These are phyloP conservation scores for Rutstroemia sp. DNA, from an alignment of 2,329 filamentous ascomycete genomes.

Conservation along the genomic window DNA sequence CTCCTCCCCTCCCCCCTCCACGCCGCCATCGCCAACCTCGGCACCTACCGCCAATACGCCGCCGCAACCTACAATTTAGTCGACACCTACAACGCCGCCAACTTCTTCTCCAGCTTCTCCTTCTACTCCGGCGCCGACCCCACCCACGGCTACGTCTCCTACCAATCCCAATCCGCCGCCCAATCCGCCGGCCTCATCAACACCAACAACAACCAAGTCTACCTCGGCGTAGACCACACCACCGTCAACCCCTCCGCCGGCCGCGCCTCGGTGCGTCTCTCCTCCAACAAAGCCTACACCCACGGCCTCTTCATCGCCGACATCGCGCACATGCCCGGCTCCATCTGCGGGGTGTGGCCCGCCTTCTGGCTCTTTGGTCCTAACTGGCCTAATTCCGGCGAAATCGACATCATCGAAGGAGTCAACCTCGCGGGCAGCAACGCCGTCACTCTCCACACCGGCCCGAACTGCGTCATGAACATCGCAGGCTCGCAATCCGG, in stretches of 20 bases:
- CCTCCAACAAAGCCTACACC: conserved; percentile 45
- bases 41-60: conserved; percentile 6
- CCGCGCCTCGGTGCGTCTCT: conserved; percentile 62
- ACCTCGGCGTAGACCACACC: conserved; percentile 61
- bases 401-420: conserved; percentile 77
- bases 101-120: conserved; percentile 41
- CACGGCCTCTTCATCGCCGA: conserved; percentile 52
- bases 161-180: conserved; percentile 52
- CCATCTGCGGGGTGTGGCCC: conserved; percentile 51
- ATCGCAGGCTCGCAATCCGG: conserved; percentile 44
- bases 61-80: conserved; percentile 34
- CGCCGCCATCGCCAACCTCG: neutral
- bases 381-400: conserved; percentile 61
- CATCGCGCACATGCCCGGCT: conserved; percentile 50
- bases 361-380: conserved; percentile 51
- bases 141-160: conserved; percentile 69
- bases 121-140: conserved; percentile 57
- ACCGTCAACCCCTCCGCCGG: conserved; percentile 49
- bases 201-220: conserved; percentile 42
- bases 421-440: conserved; percentile 56
- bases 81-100: conserved; percentile 37
- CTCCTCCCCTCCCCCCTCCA: neutral
- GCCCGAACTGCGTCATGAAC: conserved; percentile 59
- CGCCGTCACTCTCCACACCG: conserved; percentile 64
- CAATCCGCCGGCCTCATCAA: conserved; percentile 42